A percentile compares a stretch with the other conserved stretches of the same genome.
These are phyloP conservation scores for Aspergillus panamensis DNA, from an alignment of 495 filamentous ascomycete genomes.

Conservation along the genomic window DNA sequence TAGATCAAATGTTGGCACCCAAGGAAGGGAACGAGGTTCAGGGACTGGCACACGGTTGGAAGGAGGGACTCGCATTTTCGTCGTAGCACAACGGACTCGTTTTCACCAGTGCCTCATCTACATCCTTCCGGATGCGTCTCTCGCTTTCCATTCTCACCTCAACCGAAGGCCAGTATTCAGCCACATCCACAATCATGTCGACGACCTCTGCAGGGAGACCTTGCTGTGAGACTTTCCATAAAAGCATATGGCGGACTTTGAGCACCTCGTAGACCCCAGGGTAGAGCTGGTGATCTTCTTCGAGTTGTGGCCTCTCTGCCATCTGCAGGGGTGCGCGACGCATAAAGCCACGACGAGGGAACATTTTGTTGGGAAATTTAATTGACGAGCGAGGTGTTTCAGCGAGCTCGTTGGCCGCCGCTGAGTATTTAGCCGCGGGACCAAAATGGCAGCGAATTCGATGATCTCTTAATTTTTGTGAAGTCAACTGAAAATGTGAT, in stretches of 20 bases:
- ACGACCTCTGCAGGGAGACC: constrained; percentile 59
- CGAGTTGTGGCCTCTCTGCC: not conserved
- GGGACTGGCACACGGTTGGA: not conserved
- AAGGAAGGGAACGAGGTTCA: not conserved
- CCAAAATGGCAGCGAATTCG: too few species aligned
- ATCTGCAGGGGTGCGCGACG: not conserved
- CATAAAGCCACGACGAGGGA: not conserved
- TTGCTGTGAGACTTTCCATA: constrained; percentile 35
- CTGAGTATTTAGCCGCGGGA: too few species aligned
- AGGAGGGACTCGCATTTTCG: constrained; percentile 23
- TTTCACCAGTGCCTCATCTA: constrained; percentile 37
- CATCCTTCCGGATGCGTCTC: constrained; percentile 31
- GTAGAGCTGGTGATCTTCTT: constrained; percentile 18
- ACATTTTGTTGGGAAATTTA: not conserved
- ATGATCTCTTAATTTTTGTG: too few species aligned
- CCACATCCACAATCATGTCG: constrained; percentile 63
- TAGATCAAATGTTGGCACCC: not conserved
- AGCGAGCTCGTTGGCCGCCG: too few species aligned
- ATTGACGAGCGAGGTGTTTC: too few species aligned
- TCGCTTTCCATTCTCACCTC: constrained; percentile 31
- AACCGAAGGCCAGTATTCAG: constrained; percentile 65
- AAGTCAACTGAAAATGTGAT: too few species aligned
- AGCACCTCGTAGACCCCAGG: constrained; percentile 36
- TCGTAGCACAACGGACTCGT: constrained; percentile 43
- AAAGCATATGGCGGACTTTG: constrained; percentile 34